Evolutionary conservation across 768 basidiomycete genomes (phyloP), one percentile per base, ranked within the genome.

Genomic region (Termitomyces sp.): DNA sequence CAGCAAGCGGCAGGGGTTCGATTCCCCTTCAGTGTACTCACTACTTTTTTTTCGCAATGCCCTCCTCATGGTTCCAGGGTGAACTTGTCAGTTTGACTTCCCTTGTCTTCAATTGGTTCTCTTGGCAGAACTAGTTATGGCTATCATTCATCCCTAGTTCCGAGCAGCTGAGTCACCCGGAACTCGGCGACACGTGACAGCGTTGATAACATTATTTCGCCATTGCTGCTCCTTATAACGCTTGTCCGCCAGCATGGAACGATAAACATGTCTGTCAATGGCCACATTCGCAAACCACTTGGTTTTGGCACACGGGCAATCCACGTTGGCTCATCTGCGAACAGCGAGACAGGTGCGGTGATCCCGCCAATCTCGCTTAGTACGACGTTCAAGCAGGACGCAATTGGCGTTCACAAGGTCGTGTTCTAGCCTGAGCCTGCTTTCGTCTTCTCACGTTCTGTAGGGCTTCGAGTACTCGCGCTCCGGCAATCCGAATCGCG

Each of bases 381-480:
- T 12, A 54, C 53, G 12, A 54, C 53, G 12, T 54, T 30, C 39
- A 30, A 41, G 39, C 53, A 54, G n/a, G 18, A 41, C 27, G 24
- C 39, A 4, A 31, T 54, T 20, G 53, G 55, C 11, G 45, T 47
- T 11, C 55, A 56, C 22, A 22, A 44, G n/a, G 54, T 54, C 4
- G 54, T 20, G 34, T 13, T 49, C 9, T 11, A 9, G 18, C 18
- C 15, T 47, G 4, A 7, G 18, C 9, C 30, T 30, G 20, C 20
- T 3, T 31, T n/a, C 27, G n/a, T 7, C 41, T 31, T 13, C 20
- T 31, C 39, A 42, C 41, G 41, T 42, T 20, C 12, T 5, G 27
- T 13, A 65, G 87, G 94, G 93, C 2, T 96, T 81, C 66, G 95
- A 98, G 68, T 99, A 99, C 72, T 88, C 92, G 7, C 86, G 96